These are phyloP conservation scores for Botrytis cinerea DNA, from an alignment of 2,329 filamentous ascomycete species.

Conservation along the genomic window DNA sequence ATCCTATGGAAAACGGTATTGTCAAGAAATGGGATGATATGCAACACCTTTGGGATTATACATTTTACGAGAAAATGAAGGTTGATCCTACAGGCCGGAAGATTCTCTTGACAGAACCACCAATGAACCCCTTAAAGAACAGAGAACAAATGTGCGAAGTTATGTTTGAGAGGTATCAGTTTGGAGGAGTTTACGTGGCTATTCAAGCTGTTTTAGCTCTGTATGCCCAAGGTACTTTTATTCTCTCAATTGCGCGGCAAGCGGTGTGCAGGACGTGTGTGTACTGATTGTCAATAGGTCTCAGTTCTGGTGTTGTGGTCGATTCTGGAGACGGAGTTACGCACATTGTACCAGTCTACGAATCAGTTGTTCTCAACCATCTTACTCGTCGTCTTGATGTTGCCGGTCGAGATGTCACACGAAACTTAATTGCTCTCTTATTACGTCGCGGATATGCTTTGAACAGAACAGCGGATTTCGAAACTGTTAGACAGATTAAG, in stretches of 20 bases:
- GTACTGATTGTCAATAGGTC: slow-evolving; percentile 53
- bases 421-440: slow-evolving; percentile 93
- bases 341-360: slow-evolving; percentile 97
- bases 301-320: slow-evolving; percentile 93
- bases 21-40: slow-evolving; percentile 99
- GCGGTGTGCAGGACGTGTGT: slow-evolving; percentile 14
- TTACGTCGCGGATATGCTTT: slow-evolving; percentile 92
- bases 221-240: slow-evolving; percentile 81
- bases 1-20: slow-evolving; percentile 99
- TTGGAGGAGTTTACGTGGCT: slow-evolving; percentile 95
- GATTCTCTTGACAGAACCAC: slow-evolving; percentile 95
- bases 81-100: slow-evolving; percentile 89
- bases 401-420: slow-evolving; percentile 94
- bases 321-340: slow-evolving; percentile 98
- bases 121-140: slow-evolving; percentile 97
- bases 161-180: slow-evolving; percentile 97
- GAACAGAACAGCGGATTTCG: slow-evolving; percentile 97
- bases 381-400: slow-evolving; percentile 92
- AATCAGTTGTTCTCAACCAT: slow-evolving; percentile 96
- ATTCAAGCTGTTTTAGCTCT: slow-evolving; percentile 96
- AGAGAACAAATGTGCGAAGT: slow-evolving; percentile 98
- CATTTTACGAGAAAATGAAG: slow-evolving; percentile 96
- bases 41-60: slow-evolving; percentile 99
- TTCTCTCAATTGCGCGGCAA: not conserved
- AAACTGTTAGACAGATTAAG: slow-evolving; percentile 98